Percentiles rank a stretch among this genome's conserved stretches.
Evolutionary conservation across 1,284 basidiomycete species (phyloP).

Genomic region (Gymnopus androsaceus): DNA sequence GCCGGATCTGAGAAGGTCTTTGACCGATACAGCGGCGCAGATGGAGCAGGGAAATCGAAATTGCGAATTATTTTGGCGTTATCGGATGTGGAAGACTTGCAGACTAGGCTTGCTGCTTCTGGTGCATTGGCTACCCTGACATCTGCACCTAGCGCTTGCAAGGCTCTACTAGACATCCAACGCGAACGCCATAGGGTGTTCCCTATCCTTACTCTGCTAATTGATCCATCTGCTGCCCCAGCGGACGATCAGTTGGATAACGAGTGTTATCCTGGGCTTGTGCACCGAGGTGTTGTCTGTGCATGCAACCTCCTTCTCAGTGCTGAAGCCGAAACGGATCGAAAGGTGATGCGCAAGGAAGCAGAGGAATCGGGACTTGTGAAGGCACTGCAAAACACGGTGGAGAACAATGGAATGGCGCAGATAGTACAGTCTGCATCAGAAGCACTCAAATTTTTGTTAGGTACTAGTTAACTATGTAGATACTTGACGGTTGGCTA

Average conservation of each 20-base stretch:
- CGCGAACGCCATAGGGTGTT: slow-evolving; percentile 60
- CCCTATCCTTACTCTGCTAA: slow-evolving; percentile 61
- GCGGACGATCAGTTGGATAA: slow-evolving; percentile 35
- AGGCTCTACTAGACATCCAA: slow-evolving; percentile 62
- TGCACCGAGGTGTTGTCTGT: slow-evolving; percentile 77
- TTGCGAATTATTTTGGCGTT: slow-evolving; percentile 84
- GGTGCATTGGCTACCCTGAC: slow-evolving; percentile 85
- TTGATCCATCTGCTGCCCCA: slow-evolving; percentile 52
- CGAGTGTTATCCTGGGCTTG: slow-evolving; percentile 56
- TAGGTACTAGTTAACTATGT: slow-evolving; percentile 16
- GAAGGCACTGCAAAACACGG: slow-evolving; percentile 49
- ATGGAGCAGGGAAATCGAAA: slow-evolving; percentile 55
- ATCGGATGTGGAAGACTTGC: slow-evolving; percentile 80
- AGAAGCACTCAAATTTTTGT: slow-evolving; percentile 47
- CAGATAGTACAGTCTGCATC: slow-evolving; percentile 43
- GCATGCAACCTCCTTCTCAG: slow-evolving; percentile 62
- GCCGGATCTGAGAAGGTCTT: slow-evolving; percentile 76
- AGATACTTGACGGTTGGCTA: no score
- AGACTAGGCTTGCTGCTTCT: slow-evolving; percentile 81
- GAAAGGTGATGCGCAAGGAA: slow-evolving; percentile 47
- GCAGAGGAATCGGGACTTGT: slow-evolving; percentile 52
- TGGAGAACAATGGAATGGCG: slow-evolving; percentile 38
- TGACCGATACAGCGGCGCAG: slow-evolving; percentile 62
- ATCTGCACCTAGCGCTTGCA: slow-evolving; percentile 61
- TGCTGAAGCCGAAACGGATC: slow-evolving; percentile 38